Base-by-base conservation (phyloP, 140 eudicot genomes). In the Flaveria floridana region DNA sequence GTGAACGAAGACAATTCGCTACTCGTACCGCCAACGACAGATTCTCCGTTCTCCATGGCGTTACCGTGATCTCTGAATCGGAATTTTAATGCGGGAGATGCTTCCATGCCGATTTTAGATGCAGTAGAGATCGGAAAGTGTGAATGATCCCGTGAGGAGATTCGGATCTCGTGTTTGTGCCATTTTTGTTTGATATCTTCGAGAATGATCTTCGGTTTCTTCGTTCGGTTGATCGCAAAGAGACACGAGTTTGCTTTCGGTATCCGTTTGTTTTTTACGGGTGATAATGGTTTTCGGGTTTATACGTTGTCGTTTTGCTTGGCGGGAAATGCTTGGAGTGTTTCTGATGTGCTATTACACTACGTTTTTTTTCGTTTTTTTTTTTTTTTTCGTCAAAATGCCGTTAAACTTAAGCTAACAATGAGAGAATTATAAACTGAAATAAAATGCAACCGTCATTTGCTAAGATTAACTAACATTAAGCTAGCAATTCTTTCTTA, bases 11-110 rank as follows among this genome's bases (percentile, higher is more conserved):
- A 84, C 57, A 77, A 78, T 23, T 87, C 88, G 4, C 81, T 77
- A 34, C 75, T 76, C 30, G 81, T 72, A 56, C 71, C 78, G 26
- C 76, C 88, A 39, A 80, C 76, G 16, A 83, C 74, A 2, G 76
- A 77, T 51, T 77, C 88, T 20, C 78, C 78, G 20, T 72, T 74
- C 5, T 53, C 91, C 87, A 84, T 79, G 50, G 82, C 82, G 62
- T 75, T 61, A 55, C 69, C 75, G 75, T 87, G 89, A 70, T 89
- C 91, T 80, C 87, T 85, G 80, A 87, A 87, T 15, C 93, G 82
- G 66, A 86, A 90, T 65, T 87, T 87, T 7, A 87, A 46, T 10
- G 84, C 66, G 3, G 91, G 64, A 57, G 94, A 79, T 25, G 85
- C 48, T 14, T 85, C 88, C 92, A 87, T 89, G 69, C 13, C 47